These are phyloP conservation scores for Macadamia integrifolia DNA, from an alignment of 164 flowering plant species.

Conservation along the genomic window DNA sequence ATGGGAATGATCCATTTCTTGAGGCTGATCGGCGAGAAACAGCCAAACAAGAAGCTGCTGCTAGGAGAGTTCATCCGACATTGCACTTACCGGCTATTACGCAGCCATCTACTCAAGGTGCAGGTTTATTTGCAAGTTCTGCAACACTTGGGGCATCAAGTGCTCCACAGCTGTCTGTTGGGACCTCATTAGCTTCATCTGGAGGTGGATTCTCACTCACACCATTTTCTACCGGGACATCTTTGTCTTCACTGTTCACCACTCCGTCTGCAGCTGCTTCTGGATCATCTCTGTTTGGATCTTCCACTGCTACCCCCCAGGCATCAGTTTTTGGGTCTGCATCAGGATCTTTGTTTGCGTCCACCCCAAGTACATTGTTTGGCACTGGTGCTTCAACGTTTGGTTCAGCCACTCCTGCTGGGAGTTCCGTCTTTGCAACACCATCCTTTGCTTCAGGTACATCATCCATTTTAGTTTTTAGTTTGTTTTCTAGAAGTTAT, in stretches of 20 bases:
- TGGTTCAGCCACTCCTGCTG: conserved; percentile 34
- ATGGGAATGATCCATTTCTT: conserved; percentile 82
- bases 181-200: conserved; percentile 45
- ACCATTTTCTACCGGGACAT: conserved; percentile 40
- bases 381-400: conserved; percentile 42
- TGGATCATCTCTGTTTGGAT: conserved; percentile 43
- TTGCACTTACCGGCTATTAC: conserved; percentile 63
- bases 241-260: conserved; percentile 51
- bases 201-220: conserved; percentile 64
- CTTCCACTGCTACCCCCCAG: conserved; percentile 57
- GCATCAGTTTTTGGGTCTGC: conserved; percentile 50
- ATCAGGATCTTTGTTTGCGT: conserved; percentile 46
- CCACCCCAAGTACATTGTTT: conserved; percentile 52
- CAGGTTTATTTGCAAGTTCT: conserved; percentile 59
- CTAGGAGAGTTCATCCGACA: conserved; percentile 90
- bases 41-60: conserved; percentile 92
- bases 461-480: background rate
- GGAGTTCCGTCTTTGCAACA: conserved; percentile 23
- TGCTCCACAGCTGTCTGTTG: conserved; percentile 43
- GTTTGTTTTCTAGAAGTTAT: too few relatives aligned
- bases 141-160: conserved; percentile 36
- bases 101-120: conserved; percentile 71
- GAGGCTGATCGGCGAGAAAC: conserved; percentile 93
- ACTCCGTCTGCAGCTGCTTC: conserved; percentile 62
- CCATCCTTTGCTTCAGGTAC: conserved; percentile 59